These are phyloP conservation scores for Dictyostelium brefeldianum DNA, from an alignment of 78 protist genomes.

Conservation along the genomic window DNA sequence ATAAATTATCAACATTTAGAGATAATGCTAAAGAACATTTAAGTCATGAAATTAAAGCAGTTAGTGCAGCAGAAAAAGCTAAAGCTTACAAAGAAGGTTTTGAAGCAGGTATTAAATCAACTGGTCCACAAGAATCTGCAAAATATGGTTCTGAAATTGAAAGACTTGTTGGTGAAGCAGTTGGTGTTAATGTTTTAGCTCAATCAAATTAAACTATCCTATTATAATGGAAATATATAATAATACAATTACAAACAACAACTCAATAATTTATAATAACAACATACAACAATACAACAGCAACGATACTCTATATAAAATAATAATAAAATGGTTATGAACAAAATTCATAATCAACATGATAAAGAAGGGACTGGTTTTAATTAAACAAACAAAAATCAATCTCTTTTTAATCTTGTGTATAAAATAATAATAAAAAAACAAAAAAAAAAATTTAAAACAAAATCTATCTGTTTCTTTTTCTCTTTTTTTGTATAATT, in stretches of 20 bases:
- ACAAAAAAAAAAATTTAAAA: too few relatives aligned
- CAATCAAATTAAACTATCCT: too few relatives aligned
- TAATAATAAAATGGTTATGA: too few relatives aligned
- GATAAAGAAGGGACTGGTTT: background rate
- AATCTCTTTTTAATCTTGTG: background rate
- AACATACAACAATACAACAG: background rate
- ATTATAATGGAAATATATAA: background rate
- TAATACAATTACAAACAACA: background rate
- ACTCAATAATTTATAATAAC: background rate
- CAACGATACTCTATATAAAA: background rate
- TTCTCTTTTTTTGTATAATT: too few relatives aligned
- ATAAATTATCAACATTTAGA: background rate
- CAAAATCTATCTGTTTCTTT: too few relatives aligned
- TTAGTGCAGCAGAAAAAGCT: slow-evolving; percentile 1
- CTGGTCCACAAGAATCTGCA: background rate
- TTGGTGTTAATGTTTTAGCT: background rate
- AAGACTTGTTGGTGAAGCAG: slow-evolving; percentile 1
- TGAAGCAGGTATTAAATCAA: slow-evolving; percentile 13
- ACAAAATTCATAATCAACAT: background rate
- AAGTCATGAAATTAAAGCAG: slow-evolving; percentile 1
- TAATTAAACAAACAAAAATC: background rate
- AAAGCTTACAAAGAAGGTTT: slow-evolving; percentile 28
- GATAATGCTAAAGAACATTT: slow-evolving; percentile 7
- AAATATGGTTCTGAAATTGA: slow-evolving; percentile 9
- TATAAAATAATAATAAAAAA: background rate